A percentile compares a stretch with the other conserved stretches of the same genome.
Conservation (phyloP, 1,284 basidiomycete genomes). For the Heterobasidion parviporum region DNA sequence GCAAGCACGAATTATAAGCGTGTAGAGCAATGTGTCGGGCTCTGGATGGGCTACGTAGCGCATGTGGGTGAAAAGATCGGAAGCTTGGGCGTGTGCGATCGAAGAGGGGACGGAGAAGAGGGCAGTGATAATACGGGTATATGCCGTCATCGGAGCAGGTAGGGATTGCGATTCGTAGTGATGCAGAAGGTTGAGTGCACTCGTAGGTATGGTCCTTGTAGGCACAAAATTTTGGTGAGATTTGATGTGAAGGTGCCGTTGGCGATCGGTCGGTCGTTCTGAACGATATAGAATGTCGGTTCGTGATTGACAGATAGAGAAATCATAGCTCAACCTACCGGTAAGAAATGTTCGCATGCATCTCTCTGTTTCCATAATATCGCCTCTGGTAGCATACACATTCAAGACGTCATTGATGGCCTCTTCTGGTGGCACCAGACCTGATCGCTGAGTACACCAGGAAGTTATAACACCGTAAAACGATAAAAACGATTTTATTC, state of each 20-base stretch:
- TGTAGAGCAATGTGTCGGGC: conserved; percentile 72
- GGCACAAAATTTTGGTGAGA: conserved; percentile 41
- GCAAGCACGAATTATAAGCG: conserved; percentile 85
- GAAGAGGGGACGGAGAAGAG: conserved; percentile 47
- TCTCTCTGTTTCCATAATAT: conserved; percentile 36
- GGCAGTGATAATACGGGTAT: conserved; percentile 52
- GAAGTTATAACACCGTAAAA: background rate
- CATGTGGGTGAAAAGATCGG: conserved; percentile 95
- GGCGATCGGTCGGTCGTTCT: conserved; percentile 42
- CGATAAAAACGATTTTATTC: background rate
- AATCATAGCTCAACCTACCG: conserved; percentile 22
- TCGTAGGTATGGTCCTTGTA: conserved; percentile 35
- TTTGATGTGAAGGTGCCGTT: conserved; percentile 64
- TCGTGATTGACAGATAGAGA: background rate
- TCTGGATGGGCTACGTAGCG: conserved; percentile 86
- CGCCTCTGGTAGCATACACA: conserved; percentile 39
- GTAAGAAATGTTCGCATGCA: conserved; percentile 34
- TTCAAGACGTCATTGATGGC: conserved; percentile 38
- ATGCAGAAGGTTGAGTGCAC: conserved; percentile 56
- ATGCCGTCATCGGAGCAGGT: conserved; percentile 56
- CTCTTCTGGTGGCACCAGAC: conserved; percentile 28
- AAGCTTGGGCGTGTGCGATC: conserved; percentile 65
- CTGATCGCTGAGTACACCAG: conserved; percentile 25
- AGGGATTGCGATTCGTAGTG: conserved; percentile 51
- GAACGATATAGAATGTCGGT: background rate